Evolutionary conservation across 805 yeast genomes (phyloP).

Genomic region (Suhomyces pyralidae): DNA sequence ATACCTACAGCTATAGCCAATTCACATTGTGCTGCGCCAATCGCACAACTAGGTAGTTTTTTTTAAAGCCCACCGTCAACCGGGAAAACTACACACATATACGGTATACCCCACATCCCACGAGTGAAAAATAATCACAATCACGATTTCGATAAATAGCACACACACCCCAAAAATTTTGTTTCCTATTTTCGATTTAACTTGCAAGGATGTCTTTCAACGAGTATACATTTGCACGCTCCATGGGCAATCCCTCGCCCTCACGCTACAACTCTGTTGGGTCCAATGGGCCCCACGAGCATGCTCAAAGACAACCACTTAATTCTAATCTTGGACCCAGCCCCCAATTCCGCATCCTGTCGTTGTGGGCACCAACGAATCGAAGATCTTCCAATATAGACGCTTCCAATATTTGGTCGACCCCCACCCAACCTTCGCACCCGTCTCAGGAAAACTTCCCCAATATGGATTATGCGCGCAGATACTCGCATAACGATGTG

Average conservation of each 20-base stretch:
- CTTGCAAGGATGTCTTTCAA: conserved; percentile 1
- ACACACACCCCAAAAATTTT: background rate
- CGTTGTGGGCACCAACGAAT: background rate
- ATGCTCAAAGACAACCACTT: background rate
- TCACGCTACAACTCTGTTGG: background rate
- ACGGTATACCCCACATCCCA: background rate
- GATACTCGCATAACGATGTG: conserved; percentile 6
- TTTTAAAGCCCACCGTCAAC: background rate
- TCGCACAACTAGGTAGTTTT: background rate
- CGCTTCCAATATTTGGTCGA: conserved; percentile 4
- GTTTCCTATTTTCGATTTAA: background rate
- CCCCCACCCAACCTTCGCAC: background rate
- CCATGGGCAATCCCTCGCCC: background rate
- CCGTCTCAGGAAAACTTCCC: background rate
- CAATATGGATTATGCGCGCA: conserved; percentile 2
- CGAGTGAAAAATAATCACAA: background rate
- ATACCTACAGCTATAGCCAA: background rate
- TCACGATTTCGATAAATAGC: background rate
- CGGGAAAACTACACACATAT: background rate
- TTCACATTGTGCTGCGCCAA: background rate
- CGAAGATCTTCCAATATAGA: conserved; percentile 1
- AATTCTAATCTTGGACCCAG: background rate
- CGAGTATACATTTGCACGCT: background rate
- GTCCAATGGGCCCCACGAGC: background rate
- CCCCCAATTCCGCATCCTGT: conserved; percentile 1